phyloP scores from a whole-genome alignment of 2,329 filamentous ascomycete species.

The Ambrosiella xylebori region DNA sequence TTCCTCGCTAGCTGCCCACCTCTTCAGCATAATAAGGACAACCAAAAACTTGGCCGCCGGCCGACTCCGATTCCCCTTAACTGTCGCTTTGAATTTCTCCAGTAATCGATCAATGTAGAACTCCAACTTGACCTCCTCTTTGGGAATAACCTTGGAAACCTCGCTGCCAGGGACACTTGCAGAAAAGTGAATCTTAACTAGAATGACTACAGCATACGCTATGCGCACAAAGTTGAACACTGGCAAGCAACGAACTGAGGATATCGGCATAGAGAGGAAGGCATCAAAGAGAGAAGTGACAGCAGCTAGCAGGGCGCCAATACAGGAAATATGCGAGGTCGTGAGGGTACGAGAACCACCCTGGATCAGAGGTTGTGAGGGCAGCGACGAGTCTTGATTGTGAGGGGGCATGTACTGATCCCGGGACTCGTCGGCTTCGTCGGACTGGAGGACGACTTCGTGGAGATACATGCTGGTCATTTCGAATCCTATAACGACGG shows the following conservation, averaged over 20 bases:
- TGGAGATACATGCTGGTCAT: constrained; percentile 57
- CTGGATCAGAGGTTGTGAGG: constrained; percentile 4
- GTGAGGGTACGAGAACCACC: constrained; percentile 23
- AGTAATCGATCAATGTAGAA: constrained; percentile 54
- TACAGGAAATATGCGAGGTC: constrained; percentile 13
- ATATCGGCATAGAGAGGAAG: constrained; percentile 43
- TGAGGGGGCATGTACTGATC: constrained; percentile 26
- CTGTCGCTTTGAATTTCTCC: constrained; percentile 46
- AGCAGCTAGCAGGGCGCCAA: constrained; percentile 29
- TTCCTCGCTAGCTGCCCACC: constrained; percentile 38
- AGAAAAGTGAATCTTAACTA: constrained; percentile 59
- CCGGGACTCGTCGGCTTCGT: constrained; percentile 32
- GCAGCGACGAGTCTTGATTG: constrained; percentile 13
- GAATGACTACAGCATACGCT: constrained; percentile 51
- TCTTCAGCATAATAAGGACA: constrained; percentile 51
- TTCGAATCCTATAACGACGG: constrained; percentile 45
- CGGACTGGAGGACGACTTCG: constrained; percentile 53
- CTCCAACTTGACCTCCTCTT: constrained; percentile 46
- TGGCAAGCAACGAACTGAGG: constrained; percentile 44
- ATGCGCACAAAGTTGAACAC: constrained; percentile 56
- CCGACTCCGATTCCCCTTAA: constrained; percentile 44
- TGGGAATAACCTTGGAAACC: constrained; percentile 52
- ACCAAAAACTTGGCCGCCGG: constrained; percentile 54
- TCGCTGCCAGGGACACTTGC: constrained; percentile 46
- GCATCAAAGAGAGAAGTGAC: constrained; percentile 36